Base-by-base conservation (phyloP, 768 basidiomycete species). In the Boletus eberwhitei region DNA sequence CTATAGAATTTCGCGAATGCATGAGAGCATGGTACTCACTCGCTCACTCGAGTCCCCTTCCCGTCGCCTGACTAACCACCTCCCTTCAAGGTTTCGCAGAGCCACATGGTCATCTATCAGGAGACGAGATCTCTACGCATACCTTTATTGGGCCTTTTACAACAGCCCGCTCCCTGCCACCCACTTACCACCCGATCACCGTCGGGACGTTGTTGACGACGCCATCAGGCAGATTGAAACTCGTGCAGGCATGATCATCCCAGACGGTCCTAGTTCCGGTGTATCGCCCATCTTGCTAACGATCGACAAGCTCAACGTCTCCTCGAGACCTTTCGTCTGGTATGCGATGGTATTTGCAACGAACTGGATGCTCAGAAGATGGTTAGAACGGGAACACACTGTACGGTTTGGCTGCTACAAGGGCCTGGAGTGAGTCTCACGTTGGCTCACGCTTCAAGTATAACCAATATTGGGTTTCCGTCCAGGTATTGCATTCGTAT, bases 91-190 rank as follows among this genome's bases (percentile, higher is more conserved):
- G 91, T 95, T 95, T 68, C 73, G 79, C 52, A 84, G 82, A 60
- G 82, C 78, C 16, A 82, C 85, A 0, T 96, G 89, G 88, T 85
- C 85, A 0, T 74, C 79, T 13, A 79, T 96, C 53, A 82, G 76
- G 41, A 76, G 74, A 17, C 73, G 79, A 37, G 82, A 92, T 66
- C 73, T 91, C 52, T 77, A 77, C 39, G 75, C 80, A 55, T 95
- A 91, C 88, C 73, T 96, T 31, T 85, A 90, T 53, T 95, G 93
- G 92, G 79, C 83, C 22, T 85, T 89, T 63, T 94, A 85, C 70
- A 87, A 87, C 64, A 75, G 79, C 5, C 76, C 83, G 37, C 74
- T 89, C 32, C 85, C 86, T 16, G 64, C 79, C 7, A 65, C 72
- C 5, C 76, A 83, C 12, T 50, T 69, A 29, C 67, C 90, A 17